A percentile compares a stretch with the other conserved stretches of the same genome.
Evolutionary conservation across 768 basidiomycete species (phyloP).

Genomic region (Neoboletus magnificus): DNA sequence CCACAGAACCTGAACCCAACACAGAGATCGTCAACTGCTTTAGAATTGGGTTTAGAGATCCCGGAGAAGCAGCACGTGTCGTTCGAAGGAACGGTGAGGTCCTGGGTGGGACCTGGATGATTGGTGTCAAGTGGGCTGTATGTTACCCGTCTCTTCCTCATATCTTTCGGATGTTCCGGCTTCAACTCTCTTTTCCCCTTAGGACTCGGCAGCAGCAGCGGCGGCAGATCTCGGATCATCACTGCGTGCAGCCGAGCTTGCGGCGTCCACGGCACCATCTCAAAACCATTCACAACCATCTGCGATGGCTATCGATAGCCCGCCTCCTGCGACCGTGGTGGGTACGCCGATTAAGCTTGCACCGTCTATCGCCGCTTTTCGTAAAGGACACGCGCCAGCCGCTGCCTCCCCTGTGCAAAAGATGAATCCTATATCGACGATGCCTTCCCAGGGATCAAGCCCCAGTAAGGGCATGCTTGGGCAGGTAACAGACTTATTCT

Average conservation of each 20-base stretch:
- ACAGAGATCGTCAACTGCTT: constrained; percentile 78
- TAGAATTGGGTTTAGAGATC: constrained; percentile 67
- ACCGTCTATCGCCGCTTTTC: constrained; percentile 71
- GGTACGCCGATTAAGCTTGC: constrained; percentile 73
- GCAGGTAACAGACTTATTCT: constrained; percentile 76
- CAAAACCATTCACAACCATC: constrained; percentile 28
- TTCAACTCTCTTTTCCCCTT: not conserved
- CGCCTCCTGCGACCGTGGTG: constrained; percentile 42
- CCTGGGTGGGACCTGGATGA: constrained; percentile 72
- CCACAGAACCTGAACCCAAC: constrained; percentile 66
- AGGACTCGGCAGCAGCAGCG: constrained; percentile 56
- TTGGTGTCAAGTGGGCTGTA: constrained; percentile 85
- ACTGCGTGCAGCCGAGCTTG: constrained; percentile 20
- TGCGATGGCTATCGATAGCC: constrained; percentile 48
- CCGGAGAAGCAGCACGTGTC: constrained; percentile 73
- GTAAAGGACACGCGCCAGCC: constrained; percentile 39
- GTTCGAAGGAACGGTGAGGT: constrained; percentile 83
- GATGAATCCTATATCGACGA: constrained; percentile 9
- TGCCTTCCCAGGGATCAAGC: constrained; percentile 25
- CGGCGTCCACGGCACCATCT: constrained; percentile 1
- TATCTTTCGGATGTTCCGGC: not conserved
- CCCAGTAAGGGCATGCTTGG: constrained; percentile 62
- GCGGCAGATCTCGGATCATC: constrained; percentile 47
- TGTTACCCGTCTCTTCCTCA: constrained; percentile 29
- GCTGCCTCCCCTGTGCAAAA: constrained; percentile 24